These are phyloP conservation scores for Trichosporon ovoides DNA, from an alignment of 1,284 basidiomycete genomes.

Conservation along the genomic window DNA sequence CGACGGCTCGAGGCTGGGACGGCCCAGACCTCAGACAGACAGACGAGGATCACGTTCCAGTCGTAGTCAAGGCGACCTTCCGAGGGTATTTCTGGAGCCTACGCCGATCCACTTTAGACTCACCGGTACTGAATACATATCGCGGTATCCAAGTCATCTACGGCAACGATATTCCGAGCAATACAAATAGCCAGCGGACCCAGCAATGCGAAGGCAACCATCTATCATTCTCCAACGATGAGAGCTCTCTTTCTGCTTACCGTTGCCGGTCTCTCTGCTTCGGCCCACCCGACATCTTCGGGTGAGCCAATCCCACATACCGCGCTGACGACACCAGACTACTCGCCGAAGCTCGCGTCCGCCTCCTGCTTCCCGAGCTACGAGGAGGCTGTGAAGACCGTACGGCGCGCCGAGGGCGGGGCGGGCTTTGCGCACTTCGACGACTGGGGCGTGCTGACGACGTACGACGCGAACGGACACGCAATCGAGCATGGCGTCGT, in stretches of 20 bases:
- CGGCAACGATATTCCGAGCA: no score
- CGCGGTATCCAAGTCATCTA: no score
- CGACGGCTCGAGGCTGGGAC: no score
- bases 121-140: no score
- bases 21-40: no score
- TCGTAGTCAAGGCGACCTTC: neutral
- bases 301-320: neutral
- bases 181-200: no score
- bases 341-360: neutral
- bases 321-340: neutral
- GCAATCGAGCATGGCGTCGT: neutral
- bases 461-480: neutral
- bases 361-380: neutral
- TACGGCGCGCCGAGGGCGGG: neutral
- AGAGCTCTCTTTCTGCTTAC: neutral
- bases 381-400: neutral
- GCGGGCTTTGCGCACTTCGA: neutral
- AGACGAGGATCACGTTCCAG: neutral
- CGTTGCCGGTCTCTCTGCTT: neutral
- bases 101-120: no score
- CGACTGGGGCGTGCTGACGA: neutral
- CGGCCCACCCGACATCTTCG: neutral
- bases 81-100: neutral
- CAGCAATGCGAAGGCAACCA: neutral
- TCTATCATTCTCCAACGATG: no score